Evolutionary conservation across 1,139 yeast species (phyloP).

Genomic region (Pichia sp.): DNA sequence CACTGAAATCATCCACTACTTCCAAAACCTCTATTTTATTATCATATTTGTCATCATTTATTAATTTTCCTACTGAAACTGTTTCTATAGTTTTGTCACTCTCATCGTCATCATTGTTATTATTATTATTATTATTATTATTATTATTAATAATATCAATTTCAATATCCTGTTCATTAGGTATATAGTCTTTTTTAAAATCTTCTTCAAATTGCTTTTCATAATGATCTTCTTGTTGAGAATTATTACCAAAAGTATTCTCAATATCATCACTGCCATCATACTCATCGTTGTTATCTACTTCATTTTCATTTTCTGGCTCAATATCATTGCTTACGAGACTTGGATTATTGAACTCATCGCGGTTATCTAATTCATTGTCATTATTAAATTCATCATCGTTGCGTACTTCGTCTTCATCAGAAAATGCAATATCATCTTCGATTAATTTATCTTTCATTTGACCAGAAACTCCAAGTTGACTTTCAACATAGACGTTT

Average conservation of each 20-base stretch:
- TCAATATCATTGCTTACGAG: too few relatives aligned
- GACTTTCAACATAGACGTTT: not conserved
- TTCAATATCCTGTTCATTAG: not conserved
- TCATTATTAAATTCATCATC: too few relatives aligned
- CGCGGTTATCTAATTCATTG: not conserved
- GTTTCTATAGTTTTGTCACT: not conserved
- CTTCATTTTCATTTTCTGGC: not conserved
- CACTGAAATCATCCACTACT: conserved; percentile 5
- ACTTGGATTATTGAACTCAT: too few relatives aligned
- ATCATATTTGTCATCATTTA: not conserved
- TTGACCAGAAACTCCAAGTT: not conserved
- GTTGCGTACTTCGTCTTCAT: too few relatives aligned
- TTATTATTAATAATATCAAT: not conserved
- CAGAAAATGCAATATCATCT: too few relatives aligned
- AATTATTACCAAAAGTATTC: conserved; percentile 2
- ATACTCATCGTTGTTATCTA: not conserved
- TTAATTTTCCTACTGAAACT: not conserved
- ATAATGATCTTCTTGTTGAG: not conserved
- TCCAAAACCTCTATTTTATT: not conserved
- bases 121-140: not conserved
- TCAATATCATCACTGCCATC: conserved; percentile 3
- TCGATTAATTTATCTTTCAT: not conserved
- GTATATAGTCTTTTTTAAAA: not conserved
- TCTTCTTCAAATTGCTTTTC: conserved; percentile 2
- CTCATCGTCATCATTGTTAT: too few relatives aligned